Evolutionary conservation across 805 yeast genomes (phyloP).

Genomic region (Starmerella bacillaris): DNA sequence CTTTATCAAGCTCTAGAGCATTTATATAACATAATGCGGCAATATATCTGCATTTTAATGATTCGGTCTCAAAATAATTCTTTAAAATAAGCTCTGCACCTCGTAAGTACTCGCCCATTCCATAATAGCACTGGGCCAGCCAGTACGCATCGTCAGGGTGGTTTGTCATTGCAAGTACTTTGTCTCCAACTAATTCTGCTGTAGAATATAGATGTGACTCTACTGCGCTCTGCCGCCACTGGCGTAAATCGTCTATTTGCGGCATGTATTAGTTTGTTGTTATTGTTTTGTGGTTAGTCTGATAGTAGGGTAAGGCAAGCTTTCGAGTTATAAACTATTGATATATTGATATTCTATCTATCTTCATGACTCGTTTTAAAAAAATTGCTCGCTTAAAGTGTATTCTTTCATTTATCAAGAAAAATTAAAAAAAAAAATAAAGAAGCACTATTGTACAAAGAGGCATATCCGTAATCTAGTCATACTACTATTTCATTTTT

Average conservation of each 20-base stretch:
- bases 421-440: no score
- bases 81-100: slow-evolving; percentile 52
- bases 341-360: no score
- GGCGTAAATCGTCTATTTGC: slow-evolving; percentile 66
- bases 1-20: slow-evolving; percentile 54
- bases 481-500: no score
- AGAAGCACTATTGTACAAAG: no score
- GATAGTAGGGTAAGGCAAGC: no score
- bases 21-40: slow-evolving; percentile 46
- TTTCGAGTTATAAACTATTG: no score
- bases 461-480: no score
- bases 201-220: slow-evolving; percentile 83
- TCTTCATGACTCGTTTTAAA: no score
- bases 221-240: slow-evolving; percentile 87
- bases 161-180: slow-evolving; percentile 58
- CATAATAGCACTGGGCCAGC: slow-evolving; percentile 78
- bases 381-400: no score
- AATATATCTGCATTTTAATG: slow-evolving; percentile 59
- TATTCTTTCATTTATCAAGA: no score
- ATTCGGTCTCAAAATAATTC: slow-evolving; percentile 29
- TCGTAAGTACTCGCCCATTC: slow-evolving; percentile 56
- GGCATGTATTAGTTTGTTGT: no score
- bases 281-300: no score
- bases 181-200: slow-evolving; percentile 84
- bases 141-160: slow-evolving; percentile 92